Base-by-base conservation (phyloP, 176 grass and related monocot genomes). In the Carex pumila region DNA sequence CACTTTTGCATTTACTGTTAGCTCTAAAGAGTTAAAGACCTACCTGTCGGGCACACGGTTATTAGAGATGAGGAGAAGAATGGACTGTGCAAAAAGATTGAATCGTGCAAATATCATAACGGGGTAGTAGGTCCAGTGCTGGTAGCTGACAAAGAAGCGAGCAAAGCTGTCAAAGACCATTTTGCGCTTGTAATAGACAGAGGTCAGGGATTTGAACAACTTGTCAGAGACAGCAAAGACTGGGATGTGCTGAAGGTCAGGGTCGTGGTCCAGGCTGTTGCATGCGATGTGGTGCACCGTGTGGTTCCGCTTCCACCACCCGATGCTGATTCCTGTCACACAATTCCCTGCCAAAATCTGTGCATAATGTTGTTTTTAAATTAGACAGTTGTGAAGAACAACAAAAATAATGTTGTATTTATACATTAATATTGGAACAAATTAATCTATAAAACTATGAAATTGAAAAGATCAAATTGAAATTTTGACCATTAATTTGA, bases 71-170 rank as follows among this genome's bases (percentile, higher is more conserved):
- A 90, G 80, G 6, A 90, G 84, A 3, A 81, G 7, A 2, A 73
- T 1, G 15, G 88, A 84, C 41, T 87, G 88, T 21, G 80, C 80
- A 49, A 87, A 81, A 34, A 90, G 88, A 12, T 90, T 87, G 85
- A 90, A 19, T 32, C 88, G 79, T 0, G 88, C 88, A 52, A 87
- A 64, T 25, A 81, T 81, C 88, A 90, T 90, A 32, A 90, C 88
- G 0, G 88, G 88, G 73, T 90, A 90, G 85, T 80, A 90, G 50
- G 81, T 90, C 84, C 84, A 90, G 36, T 90, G 88, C 88, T 90
- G 88, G 72, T 90, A 90, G 55, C 88, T 90, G 72, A 90, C 71
- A 2, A 90, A 59, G 72, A 90, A 72, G 22, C 84, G 69, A 19
- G 80, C 72, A 25, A 71, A 62, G 19, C 3, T 1, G 17, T 84